Conservation (phyloP, 495 filamentous ascomycete genomes). For the Neurospora sp. region DNA sequence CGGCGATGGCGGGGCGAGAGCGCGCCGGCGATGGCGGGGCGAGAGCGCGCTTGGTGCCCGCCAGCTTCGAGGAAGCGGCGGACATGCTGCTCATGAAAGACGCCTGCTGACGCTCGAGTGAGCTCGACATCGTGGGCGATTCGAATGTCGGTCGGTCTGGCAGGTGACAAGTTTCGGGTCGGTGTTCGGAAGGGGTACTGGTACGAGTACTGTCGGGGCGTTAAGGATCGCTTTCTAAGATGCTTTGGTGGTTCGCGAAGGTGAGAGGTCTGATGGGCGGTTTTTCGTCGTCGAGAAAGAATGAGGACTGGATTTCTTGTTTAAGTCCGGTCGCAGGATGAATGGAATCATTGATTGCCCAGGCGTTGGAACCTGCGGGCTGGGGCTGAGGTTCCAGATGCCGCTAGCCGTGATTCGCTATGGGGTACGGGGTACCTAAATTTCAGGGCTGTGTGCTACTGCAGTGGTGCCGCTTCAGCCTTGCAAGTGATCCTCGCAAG, state of each 20-base stretch:
- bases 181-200: background rate
- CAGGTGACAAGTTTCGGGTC: background rate
- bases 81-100: constrained; percentile 39
- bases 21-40: constrained; percentile 29
- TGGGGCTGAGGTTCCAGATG: background rate
- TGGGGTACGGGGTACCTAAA: background rate
- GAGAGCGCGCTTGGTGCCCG: constrained; percentile 34
- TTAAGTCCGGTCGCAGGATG: background rate
- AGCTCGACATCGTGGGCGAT: constrained; percentile 35
- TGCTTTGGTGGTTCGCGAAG: background rate
- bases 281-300: background rate
- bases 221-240: background rate
- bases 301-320: background rate
- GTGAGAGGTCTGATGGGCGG: background rate
- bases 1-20: too few species aligned
- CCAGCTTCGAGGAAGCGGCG: constrained; percentile 37
- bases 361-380: background rate
- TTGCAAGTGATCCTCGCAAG: background rate
- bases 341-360: background rate
- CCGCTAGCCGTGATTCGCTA: background rate
- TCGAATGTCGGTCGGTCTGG: background rate
- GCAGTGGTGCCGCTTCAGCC: background rate
- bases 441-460: background rate
- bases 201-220: background rate
- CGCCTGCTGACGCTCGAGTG: constrained; percentile 38